Evolutionary conservation across 345 rosid species (phyloP), one percentile per base, ranked within the genome.

Genomic region (Brassica nigra): DNA sequence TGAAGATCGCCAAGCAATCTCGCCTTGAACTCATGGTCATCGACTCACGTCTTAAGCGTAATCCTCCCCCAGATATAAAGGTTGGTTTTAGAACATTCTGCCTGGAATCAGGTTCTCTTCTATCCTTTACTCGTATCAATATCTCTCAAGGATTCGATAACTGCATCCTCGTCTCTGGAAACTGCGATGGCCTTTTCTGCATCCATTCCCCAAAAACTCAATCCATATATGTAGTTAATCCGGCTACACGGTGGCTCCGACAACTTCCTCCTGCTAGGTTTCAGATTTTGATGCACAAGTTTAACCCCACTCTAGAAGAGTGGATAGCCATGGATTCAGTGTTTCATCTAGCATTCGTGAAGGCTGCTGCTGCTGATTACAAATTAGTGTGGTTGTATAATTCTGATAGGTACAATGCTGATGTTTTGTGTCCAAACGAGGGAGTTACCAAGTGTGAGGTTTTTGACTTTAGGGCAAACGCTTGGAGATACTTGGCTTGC

Each of bases 331-430:
- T 76, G n/a, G 1, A n/a, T 1, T 1, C 31, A 34, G 1, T 37
- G 15, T 2, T 2, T 63, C 4, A 16, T 54, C 72, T 65, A 34
- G 62, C 72, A 64, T 72, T 72, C 36, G 76, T 72, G 36, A 71
- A 78, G 67, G 28, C 33, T 1, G 0, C 7, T 52, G 76, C 49
- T 2, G 0, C 7, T 34, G 71, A 39, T 71, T 65, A 78, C 66
- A 78, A 71, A 55, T 8, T 72, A 44, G 73, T 64, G 29, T 78
- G 77, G 73, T 65, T 78, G 49, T 78, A 78, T 63, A 71, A 78
- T 39, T 71, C 62, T 2, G 27, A 64, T 55, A 28, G 1, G 9
- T 62, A 33, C 44, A 71, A 63, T 8, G 12, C 28, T 16, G 59
- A 78, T 62, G 2, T 20, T 30, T 71, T 1, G 14, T 31, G 55